These are phyloP conservation scores for Sarocladium oryzae DNA, from an alignment of 2,329 filamentous ascomycete species.

Conservation along the genomic window DNA sequence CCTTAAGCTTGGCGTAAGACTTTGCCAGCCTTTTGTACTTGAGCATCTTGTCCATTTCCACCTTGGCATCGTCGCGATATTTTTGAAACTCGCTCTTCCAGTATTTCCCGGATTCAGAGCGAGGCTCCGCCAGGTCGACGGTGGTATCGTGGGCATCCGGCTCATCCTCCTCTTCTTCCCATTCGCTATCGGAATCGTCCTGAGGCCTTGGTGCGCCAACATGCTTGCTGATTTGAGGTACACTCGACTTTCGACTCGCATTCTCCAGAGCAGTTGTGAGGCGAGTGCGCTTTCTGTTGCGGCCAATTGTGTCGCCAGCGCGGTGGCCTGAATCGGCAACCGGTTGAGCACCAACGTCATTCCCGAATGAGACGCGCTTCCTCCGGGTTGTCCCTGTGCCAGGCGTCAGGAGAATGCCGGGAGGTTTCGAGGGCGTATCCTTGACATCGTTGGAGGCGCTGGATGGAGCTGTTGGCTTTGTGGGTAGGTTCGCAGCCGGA, in stretches of 20 bases:
- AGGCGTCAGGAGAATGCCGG: slow-evolving; percentile 57
- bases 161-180: slow-evolving; percentile 46
- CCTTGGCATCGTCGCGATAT: slow-evolving; percentile 65
- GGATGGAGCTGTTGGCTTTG: not conserved
- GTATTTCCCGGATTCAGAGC: slow-evolving; percentile 68
- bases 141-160: slow-evolving; percentile 53
- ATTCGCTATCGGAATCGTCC: slow-evolving; percentile 36
- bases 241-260: slow-evolving; percentile 23
- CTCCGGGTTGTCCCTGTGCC: slow-evolving; percentile 53
- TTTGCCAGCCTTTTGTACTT: slow-evolving; percentile 76
- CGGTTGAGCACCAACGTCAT: slow-evolving; percentile 38
- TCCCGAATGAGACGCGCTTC: slow-evolving; percentile 60
- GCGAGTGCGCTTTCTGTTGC: slow-evolving; percentile 30
- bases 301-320: slow-evolving; percentile 18
- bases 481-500: slow-evolving; percentile 28
- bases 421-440: slow-evolving; percentile 43
- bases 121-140: slow-evolving; percentile 64
- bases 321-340: slow-evolving; percentile 19
- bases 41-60: slow-evolving; percentile 70
- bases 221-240: slow-evolving; percentile 12
- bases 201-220: slow-evolving; percentile 11
- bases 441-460: slow-evolving; percentile 16
- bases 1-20: slow-evolving; percentile 72
- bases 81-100: slow-evolving; percentile 74
- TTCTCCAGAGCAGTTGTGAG: slow-evolving; percentile 41